Conservation (phyloP, 2,329 filamentous ascomycete species). For the Talaromyces atroroseus region DNA sequence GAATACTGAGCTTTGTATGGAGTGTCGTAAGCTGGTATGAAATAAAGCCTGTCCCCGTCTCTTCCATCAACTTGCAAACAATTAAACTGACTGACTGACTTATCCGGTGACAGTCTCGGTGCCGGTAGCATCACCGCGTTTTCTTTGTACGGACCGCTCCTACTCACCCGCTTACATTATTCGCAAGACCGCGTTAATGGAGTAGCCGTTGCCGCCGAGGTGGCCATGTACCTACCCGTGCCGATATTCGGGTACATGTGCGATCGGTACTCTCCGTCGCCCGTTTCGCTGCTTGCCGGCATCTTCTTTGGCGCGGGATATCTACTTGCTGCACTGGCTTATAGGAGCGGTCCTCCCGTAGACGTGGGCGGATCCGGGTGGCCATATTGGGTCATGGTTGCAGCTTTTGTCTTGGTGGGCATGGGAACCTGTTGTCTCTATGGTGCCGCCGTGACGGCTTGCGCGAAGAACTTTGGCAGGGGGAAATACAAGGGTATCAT, state of each 20-base stretch:
- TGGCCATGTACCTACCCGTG: constrained; percentile 89
- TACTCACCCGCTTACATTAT: constrained; percentile 82
- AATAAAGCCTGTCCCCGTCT: not conserved
- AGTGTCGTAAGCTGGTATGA: constrained; percentile 54
- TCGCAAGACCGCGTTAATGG: constrained; percentile 88
- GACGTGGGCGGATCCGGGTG: constrained; percentile 52
- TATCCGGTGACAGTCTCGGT: constrained; percentile 54
- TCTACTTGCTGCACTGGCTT: constrained; percentile 72
- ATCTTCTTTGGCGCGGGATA: constrained; percentile 76
- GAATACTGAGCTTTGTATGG: constrained; percentile 55
- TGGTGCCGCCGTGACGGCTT: constrained; percentile 83
- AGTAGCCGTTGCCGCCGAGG: constrained; percentile 77
- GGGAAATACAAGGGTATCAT: constrained; percentile 84
- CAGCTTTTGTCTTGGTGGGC: constrained; percentile 78
- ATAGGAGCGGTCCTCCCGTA: constrained; percentile 54
- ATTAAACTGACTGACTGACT: constrained; percentile 11
- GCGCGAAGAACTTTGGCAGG: constrained; percentile 94
- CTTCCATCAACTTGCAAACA: not conserved
- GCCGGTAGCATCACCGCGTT: constrained; percentile 90
- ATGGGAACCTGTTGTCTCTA: constrained; percentile 85
- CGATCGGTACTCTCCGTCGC: constrained; percentile 77
- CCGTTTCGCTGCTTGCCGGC: constrained; percentile 67
- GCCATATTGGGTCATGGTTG: constrained; percentile 77
- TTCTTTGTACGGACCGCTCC: constrained; percentile 85
- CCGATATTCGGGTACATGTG: constrained; percentile 85